Conservation (phyloP, 768 basidiomycete species). For the Paxillus involutus region DNA sequence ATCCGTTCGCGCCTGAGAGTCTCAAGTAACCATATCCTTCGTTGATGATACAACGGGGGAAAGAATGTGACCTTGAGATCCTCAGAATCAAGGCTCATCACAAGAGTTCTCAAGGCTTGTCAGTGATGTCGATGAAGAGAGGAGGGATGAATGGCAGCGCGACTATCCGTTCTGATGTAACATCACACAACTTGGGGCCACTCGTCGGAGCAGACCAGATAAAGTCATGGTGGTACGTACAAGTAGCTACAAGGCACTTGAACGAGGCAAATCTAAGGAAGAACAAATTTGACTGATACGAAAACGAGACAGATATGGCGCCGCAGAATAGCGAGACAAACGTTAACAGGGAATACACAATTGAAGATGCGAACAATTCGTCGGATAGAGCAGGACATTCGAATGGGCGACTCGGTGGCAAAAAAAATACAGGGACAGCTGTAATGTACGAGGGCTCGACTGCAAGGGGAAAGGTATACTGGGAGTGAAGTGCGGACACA, state of each 20-base stretch:
- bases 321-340: neutral
- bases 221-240: constrained; percentile 5
- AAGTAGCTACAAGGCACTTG: neutral
- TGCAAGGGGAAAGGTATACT: neutral
- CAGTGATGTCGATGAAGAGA: constrained; percentile 1
- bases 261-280: neutral
- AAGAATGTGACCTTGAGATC: constrained; percentile 57
- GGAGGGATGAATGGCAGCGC: neutral
- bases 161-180: neutral
- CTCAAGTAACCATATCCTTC: constrained; percentile 71
- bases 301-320: constrained; percentile 3
- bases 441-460: constrained; percentile 7
- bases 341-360: neutral
- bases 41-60: constrained; percentile 66
- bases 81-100: constrained; percentile 18
- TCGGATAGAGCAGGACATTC: neutral
- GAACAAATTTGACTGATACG: constrained; percentile 14
- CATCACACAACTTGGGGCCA: constrained; percentile 10
- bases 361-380: neutral
- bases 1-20: constrained; percentile 57
- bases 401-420: neutral
- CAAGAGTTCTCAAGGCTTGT: constrained; percentile 1
- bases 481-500: constrained; percentile 6
- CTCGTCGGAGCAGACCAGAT: constrained; percentile 22
- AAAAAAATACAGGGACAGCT: constrained; percentile 1